Conservation (phyloP, 345 rosid species). For the Eutrema yunnanense region DNA sequence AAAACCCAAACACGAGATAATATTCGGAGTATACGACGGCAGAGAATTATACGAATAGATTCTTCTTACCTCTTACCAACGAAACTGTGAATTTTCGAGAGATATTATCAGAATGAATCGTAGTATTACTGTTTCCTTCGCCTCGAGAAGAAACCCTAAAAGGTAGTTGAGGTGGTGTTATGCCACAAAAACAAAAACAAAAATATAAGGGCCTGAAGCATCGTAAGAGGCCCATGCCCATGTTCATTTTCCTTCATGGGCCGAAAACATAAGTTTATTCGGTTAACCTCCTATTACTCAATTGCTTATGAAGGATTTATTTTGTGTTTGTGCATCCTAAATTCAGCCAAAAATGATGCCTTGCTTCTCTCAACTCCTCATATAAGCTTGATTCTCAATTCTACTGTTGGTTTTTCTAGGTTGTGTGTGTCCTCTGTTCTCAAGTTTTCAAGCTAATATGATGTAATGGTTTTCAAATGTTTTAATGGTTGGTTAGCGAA, state of each 20-base stretch:
- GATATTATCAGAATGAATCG: conserved; percentile 10
- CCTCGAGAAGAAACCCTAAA: conserved; percentile 21
- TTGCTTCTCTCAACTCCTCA: too few relatives aligned
- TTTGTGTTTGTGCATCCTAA: too few relatives aligned
- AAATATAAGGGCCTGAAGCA: neutral
- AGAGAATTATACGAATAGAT: neutral
- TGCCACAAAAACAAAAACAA: neutral
- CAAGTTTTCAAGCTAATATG: too few relatives aligned
- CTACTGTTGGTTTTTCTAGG: too few relatives aligned
- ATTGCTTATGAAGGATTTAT: too few relatives aligned
- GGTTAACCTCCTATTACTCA: neutral
- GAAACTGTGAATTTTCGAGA: conserved; percentile 2
- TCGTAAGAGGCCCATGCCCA: neutral
- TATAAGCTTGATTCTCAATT: too few relatives aligned
- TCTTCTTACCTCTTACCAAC: conserved; percentile 3
- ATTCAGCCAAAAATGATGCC: too few relatives aligned
- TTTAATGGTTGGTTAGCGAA: too few relatives aligned
- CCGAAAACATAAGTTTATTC: neutral
- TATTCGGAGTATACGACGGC: neutral
- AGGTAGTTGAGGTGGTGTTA: neutral
- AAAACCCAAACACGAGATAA: neutral
- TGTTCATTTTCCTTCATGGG: neutral
- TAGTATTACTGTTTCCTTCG: neutral
- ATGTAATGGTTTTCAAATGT: too few relatives aligned
- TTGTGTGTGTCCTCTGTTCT: too few relatives aligned